Evolutionary conservation across 805 yeast species (phyloP), one percentile per base, ranked within the genome.

Genomic region (Wickerhamomyces chambardii): DNA sequence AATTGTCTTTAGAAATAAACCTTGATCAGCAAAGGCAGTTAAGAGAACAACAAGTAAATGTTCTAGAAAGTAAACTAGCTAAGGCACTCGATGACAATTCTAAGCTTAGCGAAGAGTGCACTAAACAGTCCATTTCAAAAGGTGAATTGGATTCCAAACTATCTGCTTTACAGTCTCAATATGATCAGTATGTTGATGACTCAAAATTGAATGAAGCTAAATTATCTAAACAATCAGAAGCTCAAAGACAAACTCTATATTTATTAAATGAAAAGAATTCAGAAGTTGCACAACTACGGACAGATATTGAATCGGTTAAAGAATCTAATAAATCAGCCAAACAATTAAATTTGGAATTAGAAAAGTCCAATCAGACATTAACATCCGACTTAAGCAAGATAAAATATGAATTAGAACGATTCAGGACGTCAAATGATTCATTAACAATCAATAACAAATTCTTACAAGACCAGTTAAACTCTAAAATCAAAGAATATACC

Each of bases 361-460:
- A 53, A 40, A 56, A 51, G 12, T 50, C 56, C 15, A 46, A 54
- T 6, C 70, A 66, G 2, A 11, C 36, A 36, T 42, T 6, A 28
- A 55, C 36, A 44, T 53, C 39, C 40, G 36, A 44, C 44, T 34
- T 48, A 40, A 29, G 53, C 29, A 51, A 58, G 25, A 41, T 50
- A 8, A 51, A 57, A 39, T 44, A 65, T 29, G 59, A 55, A 30
- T 44, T 59, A 17, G 65, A 66, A 35, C 53, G 59, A 27, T 43
- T 63, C 6, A 54, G 55, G 25, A 70, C 63, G 6, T 36, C 75
- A 73, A 35, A 35, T 71, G 4, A 65, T 73, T 28, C 40, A 54
- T 4, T 64, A 66, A 37, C n/a, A 11, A 5, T 6, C 9, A 24
- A 14, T 4, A 24, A 24, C 12, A 14, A 6, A 2, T 24, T 12